Evolutionary conservation across 1,284 basidiomycete species (phyloP), one percentile per base, ranked within the genome.

Genomic region (Exobasidium cylindrosporum): DNA sequence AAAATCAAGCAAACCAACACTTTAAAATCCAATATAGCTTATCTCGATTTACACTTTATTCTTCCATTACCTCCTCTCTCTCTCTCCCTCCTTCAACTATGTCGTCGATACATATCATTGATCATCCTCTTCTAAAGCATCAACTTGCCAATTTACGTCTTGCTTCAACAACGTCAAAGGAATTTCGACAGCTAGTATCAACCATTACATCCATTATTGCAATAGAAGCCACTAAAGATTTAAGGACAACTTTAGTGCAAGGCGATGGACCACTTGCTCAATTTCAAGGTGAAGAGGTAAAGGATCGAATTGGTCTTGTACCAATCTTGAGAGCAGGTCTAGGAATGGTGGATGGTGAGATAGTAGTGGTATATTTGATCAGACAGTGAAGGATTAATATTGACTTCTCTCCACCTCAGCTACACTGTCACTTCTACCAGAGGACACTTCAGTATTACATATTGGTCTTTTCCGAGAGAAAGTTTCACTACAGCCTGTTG

Each of bases 271-370:
- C 73, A 24, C 60, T 76, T 1, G 62, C 69, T 3, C 50, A 58
- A 1, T 76, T 76, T 30, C 61, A 66, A 23, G 73, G 73, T 30
- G 67, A 74, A 53, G 66, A 71, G 56, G 49, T 75, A 11, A 66
- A 54, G 26, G 73, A 89, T 17, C 85, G 86, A 54, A 86, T 97
- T 62, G 94, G 91, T 5, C 81, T 97, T 57, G 88, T 90, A 1
- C 94, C 94, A 32, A 91, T 97, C 74, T 83, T 97, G 60, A 87
- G 94, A 55, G 94, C 94, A 14, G 94, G 94, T 23, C 83, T 94
- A 61, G 92, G 92, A n/a, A 93, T 97, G 90, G 87, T 89, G 0
- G 92, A 96, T 32, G 61, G 61, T 40, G 30, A 54, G 44, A 40
- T 21, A 23, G n/a, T 40, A 32, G 4, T 43, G 10, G 26, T 1